Evolutionary conservation across 352 stramenopile genomes (phyloP), one percentile per base, ranked within the genome.

Genomic region (Globisporangium parvum): DNA sequence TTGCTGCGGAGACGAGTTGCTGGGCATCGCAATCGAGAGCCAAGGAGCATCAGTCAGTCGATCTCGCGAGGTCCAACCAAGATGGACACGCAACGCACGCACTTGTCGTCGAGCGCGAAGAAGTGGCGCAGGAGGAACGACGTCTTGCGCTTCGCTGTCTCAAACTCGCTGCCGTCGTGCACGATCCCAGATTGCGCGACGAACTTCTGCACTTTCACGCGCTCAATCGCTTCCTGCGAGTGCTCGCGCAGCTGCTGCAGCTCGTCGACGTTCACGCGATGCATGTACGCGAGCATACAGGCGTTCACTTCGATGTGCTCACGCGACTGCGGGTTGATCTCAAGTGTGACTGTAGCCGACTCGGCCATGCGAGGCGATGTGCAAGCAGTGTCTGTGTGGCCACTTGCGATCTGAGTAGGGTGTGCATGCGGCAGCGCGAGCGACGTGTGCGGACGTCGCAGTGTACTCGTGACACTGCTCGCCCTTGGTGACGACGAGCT

Each of bases 291-390:
- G 3, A 92, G 63, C 48, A 92, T 65, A 52, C 81, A 88, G 3
- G 79, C 72, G 18, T 86, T 85, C 28, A 88, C 66, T 35, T 92
- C 81, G 3, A 88, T 28, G 54, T 87, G 79, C 48, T 87, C 81
- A 31, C 81, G 49, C 18, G 77, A 51, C 4, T 42, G 28, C 5
- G 55, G n/a, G 42, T 84, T 62, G 3, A 80, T 41, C 4, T 65
- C 53, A 8, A 72, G 61, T 11, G 42, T 12, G 31, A 37, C 12
- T 8, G 31, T 1, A 37, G 31, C 31, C 31, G 31, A 8, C 31
- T 37, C 31, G 31, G 10, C 31, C 3, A 8, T 37, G 6, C 8
- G 31, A 37, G 31, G 31, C 31, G 31, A 11, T 1, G 8, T 12
- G 31, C 6, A 12, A 8, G 12, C 31, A 37, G 2, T 12, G 31